These are phyloP conservation scores for Ustilago shanxiensis DNA, from an alignment of 1,284 basidiomycete species.

Conservation along the genomic window DNA sequence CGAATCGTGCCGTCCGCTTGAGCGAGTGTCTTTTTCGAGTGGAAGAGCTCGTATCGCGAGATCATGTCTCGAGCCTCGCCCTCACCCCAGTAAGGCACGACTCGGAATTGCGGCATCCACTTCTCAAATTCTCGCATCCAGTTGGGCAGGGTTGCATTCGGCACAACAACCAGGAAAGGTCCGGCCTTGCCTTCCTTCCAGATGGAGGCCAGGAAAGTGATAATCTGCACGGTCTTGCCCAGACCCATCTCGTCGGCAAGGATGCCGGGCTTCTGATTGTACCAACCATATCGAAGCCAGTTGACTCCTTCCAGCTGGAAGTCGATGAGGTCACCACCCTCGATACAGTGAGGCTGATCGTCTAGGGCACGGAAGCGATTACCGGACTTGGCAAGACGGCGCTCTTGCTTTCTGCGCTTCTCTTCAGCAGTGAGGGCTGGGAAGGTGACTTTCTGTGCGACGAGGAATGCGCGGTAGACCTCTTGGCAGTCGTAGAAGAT, in stretches of 20 bases:
- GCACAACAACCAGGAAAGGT: constrained; percentile 90
- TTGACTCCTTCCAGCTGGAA: constrained; percentile 87
- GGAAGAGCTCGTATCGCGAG: constrained; percentile 83
- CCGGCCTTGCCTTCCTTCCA: constrained; percentile 73
- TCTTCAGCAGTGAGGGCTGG: constrained; percentile 71
- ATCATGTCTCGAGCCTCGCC: constrained; percentile 79
- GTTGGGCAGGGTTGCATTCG: constrained; percentile 91
- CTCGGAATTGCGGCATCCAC: constrained; percentile 83
- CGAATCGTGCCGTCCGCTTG: constrained; percentile 58
- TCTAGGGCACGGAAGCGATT: constrained; percentile 67
- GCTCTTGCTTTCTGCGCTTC: constrained; percentile 57
- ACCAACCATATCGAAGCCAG: constrained; percentile 76
- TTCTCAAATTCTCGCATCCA: constrained; percentile 85
- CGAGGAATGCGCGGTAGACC: constrained; percentile 79
- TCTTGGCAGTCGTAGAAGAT: constrained; percentile 77
- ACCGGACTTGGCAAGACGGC: constrained; percentile 33
- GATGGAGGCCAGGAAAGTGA: constrained; percentile 85
- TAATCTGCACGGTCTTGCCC: constrained; percentile 94
- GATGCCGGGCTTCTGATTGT: constrained; percentile 85
- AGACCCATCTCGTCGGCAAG: constrained; percentile 95
- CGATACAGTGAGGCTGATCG: constrained; percentile 72
- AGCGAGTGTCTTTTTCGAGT: constrained; percentile 71
- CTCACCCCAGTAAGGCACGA: constrained; percentile 81
- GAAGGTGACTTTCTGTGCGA: constrained; percentile 77
- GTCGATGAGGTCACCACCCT: constrained; percentile 70